phyloP scores from a whole-genome alignment of 768 basidiomycete genomes.

The Mycena haematopus region DNA sequence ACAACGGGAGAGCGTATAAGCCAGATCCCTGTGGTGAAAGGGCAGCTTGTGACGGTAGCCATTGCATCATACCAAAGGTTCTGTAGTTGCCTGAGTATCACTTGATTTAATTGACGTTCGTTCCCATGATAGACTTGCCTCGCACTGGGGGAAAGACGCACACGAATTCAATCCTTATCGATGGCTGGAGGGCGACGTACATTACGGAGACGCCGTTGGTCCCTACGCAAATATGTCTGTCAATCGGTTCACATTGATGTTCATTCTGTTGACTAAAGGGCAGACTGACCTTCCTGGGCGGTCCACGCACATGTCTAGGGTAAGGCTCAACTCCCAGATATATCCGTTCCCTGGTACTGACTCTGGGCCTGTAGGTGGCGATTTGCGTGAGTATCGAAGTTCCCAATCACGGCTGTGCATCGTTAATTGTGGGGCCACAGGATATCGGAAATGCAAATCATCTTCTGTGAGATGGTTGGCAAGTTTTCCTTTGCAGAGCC shows the following conservation, averaged over 20 bases:
- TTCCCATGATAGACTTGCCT: constrained; percentile 1
- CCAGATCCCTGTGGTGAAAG: constrained; percentile 10
- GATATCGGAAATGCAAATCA: not conserved
- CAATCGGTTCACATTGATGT: not conserved
- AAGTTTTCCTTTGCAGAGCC: not conserved
- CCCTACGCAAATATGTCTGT: constrained; percentile 27
- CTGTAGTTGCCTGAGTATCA: no score
- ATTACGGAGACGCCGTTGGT: constrained; percentile 4
- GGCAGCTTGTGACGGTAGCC: constrained; percentile 5
- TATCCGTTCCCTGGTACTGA: not conserved
- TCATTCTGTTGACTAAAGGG: not conserved
- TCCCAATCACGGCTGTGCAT: not conserved
- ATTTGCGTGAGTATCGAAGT: constrained; percentile 8
- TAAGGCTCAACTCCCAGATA: not conserved
- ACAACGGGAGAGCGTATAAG: not conserved
- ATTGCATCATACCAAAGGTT: constrained; percentile 21
- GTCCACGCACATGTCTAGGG: constrained; percentile 24
- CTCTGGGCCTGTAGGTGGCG: constrained; percentile 6
- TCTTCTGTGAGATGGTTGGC: not conserved
- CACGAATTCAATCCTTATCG: constrained; percentile 12
- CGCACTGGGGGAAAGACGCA: constrained; percentile 20
- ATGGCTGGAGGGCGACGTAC: constrained; percentile 5
- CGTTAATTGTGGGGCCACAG: not conserved
- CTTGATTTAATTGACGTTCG: not conserved
- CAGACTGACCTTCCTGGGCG: constrained; percentile 21